Evolutionary conservation across 148 eudicot genomes (phyloP), one percentile per base, ranked within the genome.

Genomic region (Vaccinium darrowii): DNA sequence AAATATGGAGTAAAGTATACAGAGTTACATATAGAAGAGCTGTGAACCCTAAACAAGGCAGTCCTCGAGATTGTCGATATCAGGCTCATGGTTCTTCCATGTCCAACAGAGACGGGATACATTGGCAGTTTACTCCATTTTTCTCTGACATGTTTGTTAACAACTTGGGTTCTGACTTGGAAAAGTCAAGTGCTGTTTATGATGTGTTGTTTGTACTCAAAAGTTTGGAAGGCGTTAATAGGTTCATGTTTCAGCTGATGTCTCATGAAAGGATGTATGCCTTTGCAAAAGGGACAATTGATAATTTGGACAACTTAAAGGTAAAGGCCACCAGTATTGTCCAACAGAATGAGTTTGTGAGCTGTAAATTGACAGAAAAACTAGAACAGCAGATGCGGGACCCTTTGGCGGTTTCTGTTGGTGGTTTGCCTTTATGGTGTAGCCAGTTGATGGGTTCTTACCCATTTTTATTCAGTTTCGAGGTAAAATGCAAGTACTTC

Each of bases 361-460:
- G 90, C 86, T 87, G 84, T 80, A 94, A 92, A 84, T 86, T 97
- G 88, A 92, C 98, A n/a, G 98, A 97, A 82, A 97, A 95, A 87
- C 86, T 97, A 83, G 93, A 93, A 87, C 98, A 94, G 89, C 98
- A 95, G 87, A 88, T 97, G 93, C 91, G 93, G 87, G 98, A 97
- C 84, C 91, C 98, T 74, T 87, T 95, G 81, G 85, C 92, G 43
- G 86, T 93, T 63, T 94, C 93, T 63, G 78, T 87, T 81, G 98
- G 98, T 74, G 94, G 95, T 82, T 78, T 97, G 95, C 99, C 98
- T 74, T 87, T 89, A 62, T 97, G 99, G 99, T 97, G 99, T 84
- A 87, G 78, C 77, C 94, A 93, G 78, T 92, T 97, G 86, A 91
- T 97, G 91, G 74, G 84, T 71, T 84, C 86, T 33, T 97, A 92